phyloP scores from a whole-genome alignment of 1,284 basidiomycete species.

The Pseudozyma tsukubaensis region DNA sequence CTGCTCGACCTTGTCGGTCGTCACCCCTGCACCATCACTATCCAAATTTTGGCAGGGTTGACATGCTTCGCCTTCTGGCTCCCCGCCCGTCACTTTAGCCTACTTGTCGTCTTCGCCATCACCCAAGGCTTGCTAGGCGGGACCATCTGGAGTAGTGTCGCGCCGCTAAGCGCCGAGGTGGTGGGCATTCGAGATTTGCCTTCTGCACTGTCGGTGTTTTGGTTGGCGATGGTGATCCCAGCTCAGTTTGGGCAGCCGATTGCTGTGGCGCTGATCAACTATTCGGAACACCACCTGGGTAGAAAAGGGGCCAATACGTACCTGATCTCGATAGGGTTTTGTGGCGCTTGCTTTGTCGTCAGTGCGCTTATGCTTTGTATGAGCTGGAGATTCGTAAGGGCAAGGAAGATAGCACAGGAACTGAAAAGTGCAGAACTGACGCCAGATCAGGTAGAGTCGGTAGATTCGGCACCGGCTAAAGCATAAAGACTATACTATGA shows the following conservation, averaged over 20 bases:
- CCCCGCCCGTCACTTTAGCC: conserved; percentile 67
- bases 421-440: conserved; percentile 9
- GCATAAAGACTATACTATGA: too few species aligned
- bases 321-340: conserved; percentile 69
- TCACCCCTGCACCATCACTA: conserved; percentile 69
- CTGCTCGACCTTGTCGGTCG: conserved; percentile 69
- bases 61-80: conserved; percentile 70
- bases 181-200: conserved; percentile 70
- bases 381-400: conserved; percentile 65
- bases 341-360: conserved; percentile 67
- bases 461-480: background rate
- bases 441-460: conserved; percentile 3
- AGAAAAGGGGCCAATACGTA: conserved; percentile 66
- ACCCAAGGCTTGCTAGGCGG: conserved; percentile 70
- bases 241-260: conserved; percentile 69
- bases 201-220: conserved; percentile 70
- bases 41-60: conserved; percentile 69
- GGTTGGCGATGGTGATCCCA: conserved; percentile 68
- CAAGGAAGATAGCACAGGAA: conserved; percentile 12
- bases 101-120: conserved; percentile 70
- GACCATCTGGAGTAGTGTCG: conserved; percentile 69
- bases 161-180: conserved; percentile 68
- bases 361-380: conserved; percentile 63
- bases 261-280: conserved; percentile 69
- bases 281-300: conserved; percentile 62